A percentile compares a stretch with the other conserved stretches of the same genome.
These are phyloP conservation scores for Amborella trichopoda DNA, from an alignment of 164 flowering plant genomes.

Conservation along the genomic window DNA sequence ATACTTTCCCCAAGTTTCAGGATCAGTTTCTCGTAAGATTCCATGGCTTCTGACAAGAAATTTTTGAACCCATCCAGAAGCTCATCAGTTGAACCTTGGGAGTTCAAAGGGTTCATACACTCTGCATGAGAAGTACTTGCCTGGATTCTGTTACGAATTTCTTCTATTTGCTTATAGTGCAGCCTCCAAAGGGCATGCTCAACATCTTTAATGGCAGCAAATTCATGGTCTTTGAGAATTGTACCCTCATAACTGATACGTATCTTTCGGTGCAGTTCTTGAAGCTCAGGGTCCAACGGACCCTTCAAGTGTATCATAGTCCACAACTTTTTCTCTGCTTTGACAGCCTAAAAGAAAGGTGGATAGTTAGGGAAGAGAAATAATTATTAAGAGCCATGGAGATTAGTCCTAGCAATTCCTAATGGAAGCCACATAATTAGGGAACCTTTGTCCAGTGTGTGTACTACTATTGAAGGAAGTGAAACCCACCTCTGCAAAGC, in stretches of 20 bases:
- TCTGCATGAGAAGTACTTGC: conserved; percentile 19
- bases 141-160: conserved; percentile 43
- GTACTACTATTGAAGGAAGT: too few species aligned
- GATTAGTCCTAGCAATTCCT: too few species aligned
- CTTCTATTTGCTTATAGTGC: conserved; percentile 78
- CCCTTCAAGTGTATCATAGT: conserved; percentile 41
- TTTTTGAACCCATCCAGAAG: conserved; percentile 31
- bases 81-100: conserved; percentile 11
- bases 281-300: conserved; percentile 32
- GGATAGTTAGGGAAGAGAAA: too few species aligned
- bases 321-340: conserved; percentile 50
- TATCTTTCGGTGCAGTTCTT: conserved; percentile 36
- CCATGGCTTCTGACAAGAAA: conserved; percentile 55
- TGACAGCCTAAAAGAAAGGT: conserved; percentile 32
- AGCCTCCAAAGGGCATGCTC: conserved; percentile 77
- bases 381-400: too few species aligned
- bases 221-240: conserved; percentile 28
- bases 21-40: conserved; percentile 45
- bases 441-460: too few species aligned
- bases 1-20: conserved; percentile 26
- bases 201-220: conserved; percentile 36
- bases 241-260: conserved; percentile 48
- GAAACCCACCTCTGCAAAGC: too few species aligned
- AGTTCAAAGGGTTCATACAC: conserved; percentile 5
- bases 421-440: too few species aligned